phyloP scores from a whole-genome alignment of 768 basidiomycete genomes.

The Leccinellum luteum region DNA sequence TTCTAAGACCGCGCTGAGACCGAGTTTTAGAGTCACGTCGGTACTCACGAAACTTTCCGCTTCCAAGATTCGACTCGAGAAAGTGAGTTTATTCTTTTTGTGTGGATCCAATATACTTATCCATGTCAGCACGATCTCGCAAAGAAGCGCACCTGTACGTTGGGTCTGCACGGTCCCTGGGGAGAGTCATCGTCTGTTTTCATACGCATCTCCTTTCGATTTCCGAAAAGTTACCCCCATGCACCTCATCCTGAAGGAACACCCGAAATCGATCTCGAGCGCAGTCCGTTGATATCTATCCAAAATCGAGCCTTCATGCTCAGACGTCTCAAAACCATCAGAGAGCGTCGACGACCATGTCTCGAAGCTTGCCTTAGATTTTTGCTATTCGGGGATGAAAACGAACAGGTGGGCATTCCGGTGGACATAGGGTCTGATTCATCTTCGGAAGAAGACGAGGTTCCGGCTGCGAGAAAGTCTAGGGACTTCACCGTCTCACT shows the following conservation, averaged over 20 bases:
- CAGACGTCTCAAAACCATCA: slow-evolving; percentile 67
- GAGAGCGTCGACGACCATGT: slow-evolving; percentile 75
- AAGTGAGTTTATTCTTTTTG: slow-evolving; percentile 42
- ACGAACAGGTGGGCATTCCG: slow-evolving; percentile 42
- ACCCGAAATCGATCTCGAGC: slow-evolving; percentile 79
- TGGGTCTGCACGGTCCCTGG: slow-evolving; percentile 90
- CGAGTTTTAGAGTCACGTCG: slow-evolving; percentile 56
- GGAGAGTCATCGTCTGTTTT: slow-evolving; percentile 82
- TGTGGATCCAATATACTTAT: slow-evolving; percentile 1
- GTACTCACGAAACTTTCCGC: slow-evolving; percentile 65
- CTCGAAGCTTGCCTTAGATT: slow-evolving; percentile 82
- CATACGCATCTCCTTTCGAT: slow-evolving; percentile 85
- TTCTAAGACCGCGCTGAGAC: neutral
- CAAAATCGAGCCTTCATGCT: slow-evolving; percentile 77
- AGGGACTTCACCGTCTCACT: slow-evolving; percentile 54
- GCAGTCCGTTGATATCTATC: slow-evolving; percentile 74
- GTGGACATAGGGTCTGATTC: slow-evolving; percentile 53
- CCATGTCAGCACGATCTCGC: slow-evolving; percentile 56
- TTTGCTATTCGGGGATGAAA: slow-evolving; percentile 67
- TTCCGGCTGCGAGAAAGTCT: slow-evolving; percentile 34
- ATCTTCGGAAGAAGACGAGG: slow-evolving; percentile 69
- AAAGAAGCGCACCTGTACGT: slow-evolving; percentile 76
- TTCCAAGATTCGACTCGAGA: slow-evolving; percentile 81
- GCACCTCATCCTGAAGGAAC: slow-evolving; percentile 58
- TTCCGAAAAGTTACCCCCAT: slow-evolving; percentile 80